Conservation (phyloP, 306 rosid genomes). For the Vachellia collinsii region DNA sequence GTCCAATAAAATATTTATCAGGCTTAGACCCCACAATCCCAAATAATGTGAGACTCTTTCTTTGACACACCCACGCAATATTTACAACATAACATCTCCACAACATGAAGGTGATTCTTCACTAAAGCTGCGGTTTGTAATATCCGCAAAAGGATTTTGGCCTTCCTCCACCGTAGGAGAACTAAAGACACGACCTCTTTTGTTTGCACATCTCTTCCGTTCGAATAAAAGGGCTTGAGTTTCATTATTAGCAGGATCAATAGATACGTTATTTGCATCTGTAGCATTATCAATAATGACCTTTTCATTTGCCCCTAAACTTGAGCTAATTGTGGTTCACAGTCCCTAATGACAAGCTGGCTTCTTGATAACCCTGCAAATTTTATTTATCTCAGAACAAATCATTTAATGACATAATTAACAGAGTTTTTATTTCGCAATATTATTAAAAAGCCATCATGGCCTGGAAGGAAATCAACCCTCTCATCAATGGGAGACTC, state of each 20-base stretch:
- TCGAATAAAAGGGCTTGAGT: slow-evolving; percentile 55
- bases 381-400: slow-evolving; percentile 35
- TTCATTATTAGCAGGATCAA: slow-evolving; percentile 47
- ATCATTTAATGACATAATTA: slow-evolving; percentile 22
- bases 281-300: slow-evolving; percentile 38
- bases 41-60: too few species aligned
- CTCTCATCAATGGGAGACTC: slow-evolving; percentile 76
- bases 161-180: slow-evolving; percentile 57
- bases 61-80: too few species aligned
- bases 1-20: too few species aligned
- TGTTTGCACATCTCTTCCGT: slow-evolving; percentile 45
- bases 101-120: slow-evolving; percentile 62
- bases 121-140: slow-evolving; percentile 44
- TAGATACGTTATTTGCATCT: slow-evolving; percentile 38
- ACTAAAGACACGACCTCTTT: slow-evolving; percentile 45
- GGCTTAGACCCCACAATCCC: too few species aligned
- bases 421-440: slow-evolving; percentile 27
- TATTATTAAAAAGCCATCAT: slow-evolving; percentile 29
- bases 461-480: slow-evolving; percentile 43
- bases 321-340: slow-evolving; percentile 47
- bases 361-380: slow-evolving; percentile 56
- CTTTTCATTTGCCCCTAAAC: slow-evolving; percentile 41
- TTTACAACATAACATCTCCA: too few species aligned
- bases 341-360: slow-evolving; percentile 36
- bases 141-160: slow-evolving; percentile 42